These are phyloP conservation scores for Dissophora ornata DNA, from an alignment of 192 early-diverging fungal genomes.

Conservation along the genomic window DNA sequence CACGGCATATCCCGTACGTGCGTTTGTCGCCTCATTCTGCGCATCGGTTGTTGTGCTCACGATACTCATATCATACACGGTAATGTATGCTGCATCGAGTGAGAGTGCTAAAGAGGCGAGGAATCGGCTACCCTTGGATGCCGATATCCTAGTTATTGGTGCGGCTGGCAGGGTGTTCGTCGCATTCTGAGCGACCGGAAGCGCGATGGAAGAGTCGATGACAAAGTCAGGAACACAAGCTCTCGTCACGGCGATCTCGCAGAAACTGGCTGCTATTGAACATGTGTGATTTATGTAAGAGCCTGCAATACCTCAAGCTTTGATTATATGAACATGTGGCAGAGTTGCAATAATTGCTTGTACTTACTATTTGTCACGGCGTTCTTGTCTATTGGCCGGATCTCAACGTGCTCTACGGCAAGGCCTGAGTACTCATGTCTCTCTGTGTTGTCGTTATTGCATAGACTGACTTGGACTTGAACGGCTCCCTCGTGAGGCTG, in stretches of 20 bases:
- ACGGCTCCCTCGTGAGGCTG: constrained; percentile 20
- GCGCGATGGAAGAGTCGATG: constrained; percentile 7
- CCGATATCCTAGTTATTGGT: constrained; percentile 11
- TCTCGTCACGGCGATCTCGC: constrained; percentile 3
- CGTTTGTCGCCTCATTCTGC: neutral
- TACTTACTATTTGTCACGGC: constrained; percentile 9
- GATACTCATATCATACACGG: constrained; percentile 28
- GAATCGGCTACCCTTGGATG: constrained; percentile 19
- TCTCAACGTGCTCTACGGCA: constrained; percentile 33
- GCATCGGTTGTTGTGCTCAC: constrained; percentile 13
- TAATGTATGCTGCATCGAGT: constrained; percentile 13
- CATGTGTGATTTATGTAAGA: too few relatives aligned
- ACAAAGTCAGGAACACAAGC: constrained; percentile 23
- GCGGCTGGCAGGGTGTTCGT: neutral
- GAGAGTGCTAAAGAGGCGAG: constrained; percentile 22
- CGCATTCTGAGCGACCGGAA: neutral
- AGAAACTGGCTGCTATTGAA: too few relatives aligned
- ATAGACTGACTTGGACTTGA: constrained; percentile 15
- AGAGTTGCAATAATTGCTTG: too few relatives aligned
- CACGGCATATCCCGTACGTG: constrained; percentile 1
- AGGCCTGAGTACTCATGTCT: constrained; percentile 18
- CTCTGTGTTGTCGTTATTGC: constrained; percentile 21
- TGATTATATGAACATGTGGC: too few relatives aligned
- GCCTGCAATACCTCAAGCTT: too few relatives aligned
- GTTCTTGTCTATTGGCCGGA: constrained; percentile 6